Evolutionary conservation across 2,329 filamentous ascomycete species (phyloP), one percentile per base, ranked within the genome.

Genomic region (Amesomyces nigricolor): DNA sequence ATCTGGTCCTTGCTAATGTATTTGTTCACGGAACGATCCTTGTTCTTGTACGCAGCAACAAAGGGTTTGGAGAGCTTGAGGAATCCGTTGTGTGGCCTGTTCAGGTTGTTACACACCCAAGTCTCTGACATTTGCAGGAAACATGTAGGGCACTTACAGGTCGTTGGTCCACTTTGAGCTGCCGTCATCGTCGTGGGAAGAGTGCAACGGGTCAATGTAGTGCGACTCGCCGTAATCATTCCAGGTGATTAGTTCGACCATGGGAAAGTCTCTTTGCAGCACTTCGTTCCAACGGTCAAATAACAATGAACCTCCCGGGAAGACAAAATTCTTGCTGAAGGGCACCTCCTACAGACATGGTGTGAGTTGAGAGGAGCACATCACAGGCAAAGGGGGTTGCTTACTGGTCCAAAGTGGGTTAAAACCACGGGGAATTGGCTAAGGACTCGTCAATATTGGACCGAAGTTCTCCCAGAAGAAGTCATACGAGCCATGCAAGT

Each of bases 161-260:
- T 37, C 46, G n/a, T 22, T 47, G 13, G 46, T 38, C 46, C 30
- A 42, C n/a, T 42, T 42, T 2, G 39, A 42, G 39, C 60, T 42
- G n/a, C 39, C 39, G 7, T 42, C 48, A 5, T 45, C 67, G 61
- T 56, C 62, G 50, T 67, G 65, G 51, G 68, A 62, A 52, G 68
- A 62, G 45, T 71, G 65, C 45, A 80, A 64, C 0, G 78, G 75
- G 29, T 74, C 75, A 55, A 81, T 78, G 64, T 80, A 78, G 62
- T 79, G 76, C 1, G 75, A 73, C 62, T 81, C 79, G 16, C 78
- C 78, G 55, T 72, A 81, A 58, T 81, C 79, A 59, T 80, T 80
- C 76, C 66, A 68, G 16, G 39, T 42, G n/a, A 42, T 19, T n/a
- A 42, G 39, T 11, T 42, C 39, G 6, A 42, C 39, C 39, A 42